Percentiles rank a stretch among this genome's conserved stretches.
Evolutionary conservation across 2,329 filamentous ascomycete genomes (phyloP).

Genomic region (Microsporum ferrugineum): DNA sequence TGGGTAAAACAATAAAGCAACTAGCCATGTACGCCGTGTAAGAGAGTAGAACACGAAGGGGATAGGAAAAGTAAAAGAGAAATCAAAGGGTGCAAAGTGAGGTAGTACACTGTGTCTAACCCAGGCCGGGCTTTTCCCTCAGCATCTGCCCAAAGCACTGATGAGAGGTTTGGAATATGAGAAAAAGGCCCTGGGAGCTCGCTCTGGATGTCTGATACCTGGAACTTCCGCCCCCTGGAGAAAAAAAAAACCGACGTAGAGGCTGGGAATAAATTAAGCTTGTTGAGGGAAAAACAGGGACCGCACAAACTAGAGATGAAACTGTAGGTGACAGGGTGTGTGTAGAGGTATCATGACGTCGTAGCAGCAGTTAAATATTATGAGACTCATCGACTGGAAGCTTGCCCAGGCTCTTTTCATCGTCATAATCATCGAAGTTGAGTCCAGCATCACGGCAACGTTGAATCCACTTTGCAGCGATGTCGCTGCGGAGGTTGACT

Average conservation of each 20-base stretch:
- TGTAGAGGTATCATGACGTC: background rate
- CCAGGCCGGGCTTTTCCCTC: background rate
- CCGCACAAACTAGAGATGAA: background rate
- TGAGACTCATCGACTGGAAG: constrained; percentile 13
- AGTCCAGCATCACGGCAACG: constrained; percentile 38
- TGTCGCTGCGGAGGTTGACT: constrained; percentile 75
- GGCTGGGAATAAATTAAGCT: background rate
- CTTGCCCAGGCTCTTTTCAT: constrained; percentile 30
- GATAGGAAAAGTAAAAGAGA: background rate
- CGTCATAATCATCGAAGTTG: constrained; percentile 39
- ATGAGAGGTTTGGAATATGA: background rate
- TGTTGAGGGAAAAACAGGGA: background rate
- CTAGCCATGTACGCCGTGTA: background rate
- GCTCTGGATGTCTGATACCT: background rate
- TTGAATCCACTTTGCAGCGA: constrained; percentile 36
- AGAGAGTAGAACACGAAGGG: background rate
- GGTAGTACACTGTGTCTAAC: background rate
- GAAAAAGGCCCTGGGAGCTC: background rate
- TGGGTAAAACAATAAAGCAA: background rate
- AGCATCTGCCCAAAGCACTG: background rate
- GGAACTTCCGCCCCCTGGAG: background rate
- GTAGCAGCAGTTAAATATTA: constrained; percentile 1
- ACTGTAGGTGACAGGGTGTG: background rate
- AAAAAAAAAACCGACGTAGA: background rate
- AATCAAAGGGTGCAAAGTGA: background rate